Base-by-base conservation (phyloP, 768 basidiomycete species). In the Suillus americanus region DNA sequence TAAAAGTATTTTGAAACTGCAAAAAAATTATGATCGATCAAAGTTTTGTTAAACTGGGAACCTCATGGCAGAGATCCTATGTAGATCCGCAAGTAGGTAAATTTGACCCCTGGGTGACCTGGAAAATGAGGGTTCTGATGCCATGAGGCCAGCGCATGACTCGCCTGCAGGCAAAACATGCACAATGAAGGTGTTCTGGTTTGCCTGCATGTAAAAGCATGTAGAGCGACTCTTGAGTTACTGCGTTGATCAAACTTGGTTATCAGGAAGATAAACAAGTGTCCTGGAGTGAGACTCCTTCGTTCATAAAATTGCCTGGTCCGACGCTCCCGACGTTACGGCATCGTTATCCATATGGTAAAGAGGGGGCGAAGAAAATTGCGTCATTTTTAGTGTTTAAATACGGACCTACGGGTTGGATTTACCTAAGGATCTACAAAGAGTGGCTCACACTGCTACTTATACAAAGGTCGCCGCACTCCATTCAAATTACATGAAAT, bases 361-460 rank as follows among this genome's bases (percentile, higher is more conserved):
- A 57, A 40, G 23, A 40, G 40, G 28, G 10, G 57, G 41, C 20
- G 3, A 59, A 59, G 16, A 57, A 20, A 28, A 59, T 20, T 59
- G 25, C 25, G 25, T 59, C 10, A 41, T 59, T 59, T 40, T 59
- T 59, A 59, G 53, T 35, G 53, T 33, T 40, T 16, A 50, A 50
- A 50, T 30, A 50, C 50, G 50, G 50, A 53, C 18, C 28, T 53
- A 53, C 9, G 51, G 25, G 38, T 28, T 59, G 25, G 18, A 41
- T 28, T 57, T 40, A 54, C 53, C 20, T 54, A 54, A 54, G 53
- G 53, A 54, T 54, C 33, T 33, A 7, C 57, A 20, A 28, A 28
- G 50, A 25, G 57, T 43, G 57, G 41, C 57, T 59, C 9, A 59
- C 57, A 41, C 18, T 43, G 25, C 57, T 59, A 59, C 40, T 59